These are phyloP conservation scores for Naganishia sp. DNA, from an alignment of 1,284 basidiomycete species.

Conservation along the genomic window DNA sequence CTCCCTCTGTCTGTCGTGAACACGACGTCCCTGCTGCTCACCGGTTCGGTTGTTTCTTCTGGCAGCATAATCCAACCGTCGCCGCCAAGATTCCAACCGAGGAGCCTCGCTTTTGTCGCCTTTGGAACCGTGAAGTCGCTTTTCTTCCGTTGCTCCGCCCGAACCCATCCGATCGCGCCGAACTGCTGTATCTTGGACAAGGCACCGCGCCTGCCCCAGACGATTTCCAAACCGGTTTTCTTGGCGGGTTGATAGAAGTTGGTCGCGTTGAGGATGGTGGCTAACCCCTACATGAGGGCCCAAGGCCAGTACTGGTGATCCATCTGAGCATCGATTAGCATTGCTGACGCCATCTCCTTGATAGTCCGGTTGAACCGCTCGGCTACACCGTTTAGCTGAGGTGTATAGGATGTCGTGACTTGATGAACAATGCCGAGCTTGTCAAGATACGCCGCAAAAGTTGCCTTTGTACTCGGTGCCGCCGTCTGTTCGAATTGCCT, in stretches of 20 bases:
- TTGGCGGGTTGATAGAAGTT: neutral
- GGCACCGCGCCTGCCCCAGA: conserved; percentile 3
- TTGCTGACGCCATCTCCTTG: conserved; percentile 34
- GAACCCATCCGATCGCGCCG: conserved; percentile 2
- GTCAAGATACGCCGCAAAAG: conserved; percentile 42
- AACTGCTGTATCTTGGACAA: conserved; percentile 16
- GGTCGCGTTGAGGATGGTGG: conserved; percentile 12
- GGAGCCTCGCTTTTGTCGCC: conserved; percentile 2
- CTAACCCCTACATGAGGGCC: conserved; percentile 27
- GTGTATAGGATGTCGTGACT: conserved; percentile 38
- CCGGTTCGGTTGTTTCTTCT: neutral
- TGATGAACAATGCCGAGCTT: conserved; percentile 41
- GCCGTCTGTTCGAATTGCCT: conserved; percentile 48
- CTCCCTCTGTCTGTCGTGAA: too few species aligned
- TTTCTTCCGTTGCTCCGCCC: conserved; percentile 8
- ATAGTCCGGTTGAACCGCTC: conserved; percentile 41
- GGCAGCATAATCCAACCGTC: neutral
- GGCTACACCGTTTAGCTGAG: conserved; percentile 42
- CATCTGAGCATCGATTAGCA: conserved; percentile 26
- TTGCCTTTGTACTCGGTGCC: conserved; percentile 46
- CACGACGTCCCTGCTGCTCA: conserved; percentile 16
- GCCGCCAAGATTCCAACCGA: neutral
- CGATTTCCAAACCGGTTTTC: conserved; percentile 3
- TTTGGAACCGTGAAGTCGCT: conserved; percentile 20
- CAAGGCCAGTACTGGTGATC: conserved; percentile 31